Base-by-base conservation (phyloP, 352 stramenopile species). In the Hyaloperonospora arabidopsidis region DNA sequence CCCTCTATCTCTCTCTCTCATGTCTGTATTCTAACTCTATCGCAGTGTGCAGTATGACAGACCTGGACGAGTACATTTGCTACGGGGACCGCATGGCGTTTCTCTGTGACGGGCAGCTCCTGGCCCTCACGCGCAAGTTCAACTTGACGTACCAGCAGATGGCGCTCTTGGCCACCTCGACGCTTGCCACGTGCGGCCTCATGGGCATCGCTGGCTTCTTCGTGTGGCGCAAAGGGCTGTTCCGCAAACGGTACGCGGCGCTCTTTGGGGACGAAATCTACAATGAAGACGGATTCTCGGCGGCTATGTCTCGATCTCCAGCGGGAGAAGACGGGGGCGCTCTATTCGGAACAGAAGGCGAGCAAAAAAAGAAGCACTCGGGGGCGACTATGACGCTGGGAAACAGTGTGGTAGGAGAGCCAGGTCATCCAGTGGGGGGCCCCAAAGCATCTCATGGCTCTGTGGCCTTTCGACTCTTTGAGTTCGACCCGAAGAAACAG, bases 121-220 rank as follows among this genome's bases (percentile, higher is more conserved):
- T 89, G 0, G 74, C 79, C 15, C 61, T 89, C 14, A 80, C 76
- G 7, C 75, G 65, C 49, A 86, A 86, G 52, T 80, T 87, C 41
- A 89, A 89, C 49, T 52, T 89, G n/a, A 83, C 75, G 43, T 87
- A 87, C 55, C 49, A 83, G 47, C 79, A 87, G 68, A 83, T 87
- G 75, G 71, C 70, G 40, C 45, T 86, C 19, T 47, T 89, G 5
- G 73, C 65, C 11, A 58, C 75, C 21, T 69, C 69, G 18, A 87
- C 79, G 17, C 50, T 86, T 13, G 57, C 62, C 7, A 84, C 61
- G 0, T 76, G 79, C 29, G 79, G 79, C 0, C 60, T 85, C 18
- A 68, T 89, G 67, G 79, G 75, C 52, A 52, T 86, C 52, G 79
- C 76, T 3, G 78, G 75, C 38, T 77, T 87, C 45, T 78, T 87